Base-by-base conservation (phyloP, 768 basidiomycete species). In the Vishniacozyma victoriae region DNA sequence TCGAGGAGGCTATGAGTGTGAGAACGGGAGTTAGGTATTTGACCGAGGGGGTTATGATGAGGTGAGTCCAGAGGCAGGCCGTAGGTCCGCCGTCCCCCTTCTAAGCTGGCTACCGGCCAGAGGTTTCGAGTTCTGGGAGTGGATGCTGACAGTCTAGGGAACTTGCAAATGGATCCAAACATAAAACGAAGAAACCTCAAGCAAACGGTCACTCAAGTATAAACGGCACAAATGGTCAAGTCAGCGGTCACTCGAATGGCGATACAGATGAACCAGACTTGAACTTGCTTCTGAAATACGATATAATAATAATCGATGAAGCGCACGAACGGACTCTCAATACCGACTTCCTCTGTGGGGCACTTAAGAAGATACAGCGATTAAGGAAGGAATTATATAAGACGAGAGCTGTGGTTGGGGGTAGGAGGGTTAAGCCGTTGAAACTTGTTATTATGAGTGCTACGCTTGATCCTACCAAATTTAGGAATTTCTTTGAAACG, bases 361-460 rank as follows among this genome's bases (percentile, higher is more conserved):
- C 82, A 52, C 76, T 99, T 41, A 97, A 95, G 74, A 78, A 75
- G 20, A 90, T 97, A 50, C 81, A 85, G 60, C 75, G 74, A 33
- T 71, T 75, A 43, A 76, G 93, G 56, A 90, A 88, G 58, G 64
- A 44, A 16, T 35, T 63, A 13, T 50, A 48, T 2, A 25, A 20
- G 69, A 33, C 46, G 44, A 22, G 48, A 48, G 24, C 82, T 81
- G 57, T 75, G 73, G 13, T 78, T 71, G 41, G 72, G 63, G 27
- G 48, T 23, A 39, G 74, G 13, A 64, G 66, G 35, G 62, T 76
- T 2, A 82, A 81, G 51, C 84, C 85, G 14, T 78, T 99, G 51
- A 97, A 92, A 70, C 79, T 99, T 31, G 79, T 99, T 18, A 80
- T 99, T 57, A 99, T 99, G 95, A 91, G 88, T 70, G 95, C 95